Conservation (phyloP, 345 rosid species). For the Populus tremula region DNA sequence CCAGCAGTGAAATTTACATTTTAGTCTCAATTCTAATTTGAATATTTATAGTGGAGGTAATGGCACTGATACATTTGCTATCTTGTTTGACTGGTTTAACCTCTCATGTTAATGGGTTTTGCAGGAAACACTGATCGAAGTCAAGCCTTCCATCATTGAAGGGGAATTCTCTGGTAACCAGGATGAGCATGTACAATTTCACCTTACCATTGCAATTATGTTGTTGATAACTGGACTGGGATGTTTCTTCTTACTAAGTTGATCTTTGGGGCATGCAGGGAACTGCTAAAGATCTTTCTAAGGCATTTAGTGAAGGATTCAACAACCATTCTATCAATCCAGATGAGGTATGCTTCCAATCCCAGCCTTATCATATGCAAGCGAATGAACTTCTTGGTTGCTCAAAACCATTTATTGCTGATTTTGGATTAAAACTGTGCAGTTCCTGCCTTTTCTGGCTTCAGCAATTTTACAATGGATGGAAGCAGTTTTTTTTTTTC, state of each 20-base stretch:
- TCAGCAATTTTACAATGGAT: not conserved
- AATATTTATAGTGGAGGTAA: not conserved
- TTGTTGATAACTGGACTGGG: not conserved
- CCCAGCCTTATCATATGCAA: constrained; percentile 6
- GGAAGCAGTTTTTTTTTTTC: not conserved
- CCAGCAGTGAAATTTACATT: not conserved
- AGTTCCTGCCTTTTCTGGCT: too few relatives aligned
- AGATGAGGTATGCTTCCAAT: constrained; percentile 36
- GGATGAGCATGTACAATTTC: constrained; percentile 40
- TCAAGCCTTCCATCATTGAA: constrained; percentile 49
- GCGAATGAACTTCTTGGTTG: constrained; percentile 4
- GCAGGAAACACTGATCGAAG: constrained; percentile 51
- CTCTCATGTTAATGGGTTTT: constrained; percentile 16
- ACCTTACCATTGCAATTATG: constrained; percentile 14
- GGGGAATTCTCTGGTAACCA: constrained; percentile 39
- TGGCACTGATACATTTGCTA: not conserved
- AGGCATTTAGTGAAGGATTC: constrained; percentile 26
- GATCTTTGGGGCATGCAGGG: constrained; percentile 40
- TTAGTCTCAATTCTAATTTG: not conserved
- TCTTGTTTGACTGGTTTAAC: constrained; percentile 5
- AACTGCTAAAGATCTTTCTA: constrained; percentile 37
- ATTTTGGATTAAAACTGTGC: not conserved
- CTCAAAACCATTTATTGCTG: not conserved
- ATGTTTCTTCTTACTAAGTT: constrained; percentile 18
- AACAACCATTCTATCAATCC: constrained; percentile 34